phyloP scores from a whole-genome alignment of 352 stramenopile species.

The Phytophthora ramorum region DNA sequence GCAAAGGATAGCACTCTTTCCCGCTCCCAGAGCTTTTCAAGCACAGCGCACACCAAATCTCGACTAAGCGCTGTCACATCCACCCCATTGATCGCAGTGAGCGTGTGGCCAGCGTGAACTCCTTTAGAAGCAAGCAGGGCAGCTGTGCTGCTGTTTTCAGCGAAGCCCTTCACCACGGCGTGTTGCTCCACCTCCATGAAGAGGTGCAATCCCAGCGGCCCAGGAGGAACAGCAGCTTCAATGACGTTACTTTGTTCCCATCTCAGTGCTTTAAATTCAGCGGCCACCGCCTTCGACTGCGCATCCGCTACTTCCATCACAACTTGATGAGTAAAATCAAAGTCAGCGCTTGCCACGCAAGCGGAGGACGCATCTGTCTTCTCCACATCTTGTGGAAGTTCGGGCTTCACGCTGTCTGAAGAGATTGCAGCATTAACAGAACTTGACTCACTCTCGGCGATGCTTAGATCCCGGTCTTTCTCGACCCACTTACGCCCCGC shows the following conservation, averaged over 20 bases:
- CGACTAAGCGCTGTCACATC: conserved; percentile 50
- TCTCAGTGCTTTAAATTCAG: conserved; percentile 10
- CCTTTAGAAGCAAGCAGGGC: conserved; percentile 38
- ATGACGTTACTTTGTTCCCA: conserved; percentile 44
- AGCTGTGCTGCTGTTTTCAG: conserved; percentile 54
- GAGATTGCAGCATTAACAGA: conserved; percentile 13
- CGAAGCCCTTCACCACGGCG: conserved; percentile 65
- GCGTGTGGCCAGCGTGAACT: conserved; percentile 44
- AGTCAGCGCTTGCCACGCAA: conserved; percentile 21
- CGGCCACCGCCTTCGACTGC: conserved; percentile 8
- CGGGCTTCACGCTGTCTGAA: conserved; percentile 12
- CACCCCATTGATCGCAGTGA: conserved; percentile 66
- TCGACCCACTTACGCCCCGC: conserved; percentile 47
- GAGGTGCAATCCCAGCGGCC: conserved; percentile 67
- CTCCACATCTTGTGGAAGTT: conserved; percentile 11
- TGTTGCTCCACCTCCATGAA: conserved; percentile 62
- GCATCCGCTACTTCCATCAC: conserved; percentile 27
- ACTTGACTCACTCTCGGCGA: background rate
- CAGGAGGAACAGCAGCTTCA: conserved; percentile 45
- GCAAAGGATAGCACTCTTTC: conserved; percentile 67
- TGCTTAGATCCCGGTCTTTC: background rate
- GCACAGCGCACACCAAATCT: conserved; percentile 48
- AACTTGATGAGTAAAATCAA: conserved; percentile 42
- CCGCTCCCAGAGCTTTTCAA: conserved; percentile 58
- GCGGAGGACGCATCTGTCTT: background rate